phyloP scores from a whole-genome alignment of 345 rosid species.

The Combretum micranthum region DNA sequence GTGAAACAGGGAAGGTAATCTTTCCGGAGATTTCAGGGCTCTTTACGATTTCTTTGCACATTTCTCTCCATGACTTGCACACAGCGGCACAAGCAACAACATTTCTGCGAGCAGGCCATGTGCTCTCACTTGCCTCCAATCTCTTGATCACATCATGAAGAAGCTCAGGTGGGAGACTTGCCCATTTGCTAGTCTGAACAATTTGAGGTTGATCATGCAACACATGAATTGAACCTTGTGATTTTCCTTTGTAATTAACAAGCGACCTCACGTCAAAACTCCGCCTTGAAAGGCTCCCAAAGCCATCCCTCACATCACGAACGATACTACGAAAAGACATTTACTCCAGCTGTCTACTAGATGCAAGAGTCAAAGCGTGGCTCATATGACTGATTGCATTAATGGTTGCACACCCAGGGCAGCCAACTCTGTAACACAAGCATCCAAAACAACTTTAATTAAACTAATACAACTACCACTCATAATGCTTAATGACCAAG shows the following conservation, averaged over 20 bases:
- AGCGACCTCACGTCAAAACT: slow-evolving; percentile 81
- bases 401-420: slow-evolving; percentile 19
- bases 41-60: slow-evolving; percentile 89
- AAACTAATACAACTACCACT: slow-evolving; percentile 11
- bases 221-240: slow-evolving; percentile 71
- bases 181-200: slow-evolving; percentile 77
- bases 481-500: slow-evolving; percentile 40
- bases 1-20: slow-evolving; percentile 89
- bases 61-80: slow-evolving; percentile 92
- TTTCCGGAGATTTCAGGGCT: slow-evolving; percentile 81
- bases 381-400: background rate
- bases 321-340: slow-evolving; percentile 96
- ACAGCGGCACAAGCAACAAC: slow-evolving; percentile 98
- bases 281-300: slow-evolving; percentile 87
- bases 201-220: slow-evolving; percentile 53
- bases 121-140: slow-evolving; percentile 84
- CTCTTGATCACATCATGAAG: slow-evolving; percentile 84
- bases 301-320: slow-evolving; percentile 86
- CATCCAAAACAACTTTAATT: slow-evolving; percentile 7
- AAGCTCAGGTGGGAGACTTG: slow-evolving; percentile 88
- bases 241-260: slow-evolving; percentile 56
- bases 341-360: slow-evolving; percentile 7
- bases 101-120: slow-evolving; percentile 84
- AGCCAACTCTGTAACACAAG: too few species aligned
- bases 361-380: slow-evolving; percentile 4